These are phyloP conservation scores for Dryas integrifolia DNA, from an alignment of 331 rosid species.

Conservation along the genomic window DNA sequence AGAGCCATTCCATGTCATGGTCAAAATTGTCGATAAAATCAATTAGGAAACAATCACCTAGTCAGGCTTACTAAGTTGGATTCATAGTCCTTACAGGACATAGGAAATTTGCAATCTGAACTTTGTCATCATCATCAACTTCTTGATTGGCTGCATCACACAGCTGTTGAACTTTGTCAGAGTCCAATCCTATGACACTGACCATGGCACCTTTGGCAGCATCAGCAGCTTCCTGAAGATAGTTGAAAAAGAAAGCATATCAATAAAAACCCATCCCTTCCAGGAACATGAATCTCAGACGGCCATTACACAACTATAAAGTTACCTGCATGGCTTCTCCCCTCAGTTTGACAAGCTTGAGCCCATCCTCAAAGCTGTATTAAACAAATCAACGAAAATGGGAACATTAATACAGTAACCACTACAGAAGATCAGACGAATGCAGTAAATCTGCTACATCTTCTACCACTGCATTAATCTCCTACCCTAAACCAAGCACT, in stretches of 20 bases:
- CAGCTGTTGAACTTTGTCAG: slow-evolving; percentile 83
- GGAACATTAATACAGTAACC: slow-evolving; percentile 19
- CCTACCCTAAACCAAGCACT: neutral
- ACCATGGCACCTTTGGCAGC: slow-evolving; percentile 90
- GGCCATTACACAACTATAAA: slow-evolving; percentile 16
- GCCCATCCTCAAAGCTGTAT: slow-evolving; percentile 95
- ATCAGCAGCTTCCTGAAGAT: slow-evolving; percentile 79
- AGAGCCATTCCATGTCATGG: slow-evolving; percentile 18
- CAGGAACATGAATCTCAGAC: slow-evolving; percentile 19
- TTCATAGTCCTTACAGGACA: slow-evolving; percentile 61
- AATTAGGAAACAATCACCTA: slow-evolving; percentile 12
- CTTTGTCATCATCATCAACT: slow-evolving; percentile 73
- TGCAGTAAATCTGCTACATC: slow-evolving; percentile 16
- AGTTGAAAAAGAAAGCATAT: slow-evolving; percentile 14
- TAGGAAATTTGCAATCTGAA: slow-evolving; percentile 93
- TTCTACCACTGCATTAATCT: neutral
- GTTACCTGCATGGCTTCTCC: slow-evolving; percentile 99
- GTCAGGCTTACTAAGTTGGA: slow-evolving; percentile 14
- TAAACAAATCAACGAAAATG: slow-evolving; percentile 26
- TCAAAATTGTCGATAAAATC: neutral
- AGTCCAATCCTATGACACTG: slow-evolving; percentile 86
- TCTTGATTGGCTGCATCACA: slow-evolving; percentile 95
- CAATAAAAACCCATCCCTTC: slow-evolving; percentile 3
- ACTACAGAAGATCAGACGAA: slow-evolving; percentile 12
- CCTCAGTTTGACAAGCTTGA: slow-evolving; percentile 87